Percentiles rank a stretch among this genome's conserved stretches.
Conservation (phyloP, 805 yeast genomes). For the Yarrowia hollandica region DNA sequence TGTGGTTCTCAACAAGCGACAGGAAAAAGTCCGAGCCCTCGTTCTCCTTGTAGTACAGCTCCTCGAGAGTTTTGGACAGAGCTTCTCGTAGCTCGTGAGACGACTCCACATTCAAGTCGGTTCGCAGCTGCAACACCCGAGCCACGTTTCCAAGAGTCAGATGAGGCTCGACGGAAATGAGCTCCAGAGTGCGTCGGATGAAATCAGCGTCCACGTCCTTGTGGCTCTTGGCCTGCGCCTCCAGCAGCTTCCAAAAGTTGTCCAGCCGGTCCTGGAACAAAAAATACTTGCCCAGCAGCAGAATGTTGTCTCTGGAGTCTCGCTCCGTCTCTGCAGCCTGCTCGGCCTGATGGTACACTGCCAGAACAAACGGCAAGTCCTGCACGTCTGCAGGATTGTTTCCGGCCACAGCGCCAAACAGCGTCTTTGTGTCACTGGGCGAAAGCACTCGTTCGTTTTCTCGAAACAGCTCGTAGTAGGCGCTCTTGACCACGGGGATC, state of each 20-base stretch:
- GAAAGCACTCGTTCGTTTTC: background rate
- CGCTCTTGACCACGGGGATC: conserved; percentile 14
- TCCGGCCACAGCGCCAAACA: conserved; percentile 22
- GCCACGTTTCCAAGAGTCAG: conserved; percentile 19
- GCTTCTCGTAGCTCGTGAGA: background rate
- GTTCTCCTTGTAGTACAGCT: conserved; percentile 17
- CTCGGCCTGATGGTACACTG: conserved; percentile 26
- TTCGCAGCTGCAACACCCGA: background rate
- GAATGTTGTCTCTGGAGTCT: conserved; percentile 8
- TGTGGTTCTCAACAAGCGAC: conserved; percentile 1
- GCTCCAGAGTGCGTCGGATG: background rate
- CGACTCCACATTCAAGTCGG: background rate
- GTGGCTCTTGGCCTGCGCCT: conserved; percentile 24
- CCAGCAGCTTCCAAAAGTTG: conserved; percentile 29
- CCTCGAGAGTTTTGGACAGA: background rate
- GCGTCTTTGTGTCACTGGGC: background rate
- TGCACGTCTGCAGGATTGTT: conserved; percentile 15
- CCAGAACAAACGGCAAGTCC: conserved; percentile 17
- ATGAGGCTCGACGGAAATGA: background rate
- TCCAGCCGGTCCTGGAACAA: conserved; percentile 19
- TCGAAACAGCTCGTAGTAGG: conserved; percentile 26
- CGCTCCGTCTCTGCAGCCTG: conserved; percentile 2
- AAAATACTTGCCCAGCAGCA: conserved; percentile 26
- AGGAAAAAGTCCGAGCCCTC: conserved; percentile 23
- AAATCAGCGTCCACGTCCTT: conserved; percentile 30